phyloP scores from a whole-genome alignment of 2,329 filamentous ascomycete species.

The Ascochyta rabiei region DNA sequence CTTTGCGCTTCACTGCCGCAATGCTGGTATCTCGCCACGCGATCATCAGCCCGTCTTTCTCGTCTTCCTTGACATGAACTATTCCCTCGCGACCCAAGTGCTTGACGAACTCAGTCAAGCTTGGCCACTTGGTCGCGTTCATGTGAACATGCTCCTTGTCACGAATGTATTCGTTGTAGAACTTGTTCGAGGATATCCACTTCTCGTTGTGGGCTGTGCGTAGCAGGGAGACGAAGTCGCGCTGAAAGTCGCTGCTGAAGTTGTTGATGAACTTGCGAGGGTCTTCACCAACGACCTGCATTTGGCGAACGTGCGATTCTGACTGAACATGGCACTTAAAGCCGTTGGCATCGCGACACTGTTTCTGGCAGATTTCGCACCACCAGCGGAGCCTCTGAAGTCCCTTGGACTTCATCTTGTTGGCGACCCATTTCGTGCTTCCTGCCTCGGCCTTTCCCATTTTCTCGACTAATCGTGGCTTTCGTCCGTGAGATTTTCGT shows the following conservation, averaged over 20 bases:
- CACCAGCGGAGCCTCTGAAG: constrained; percentile 83
- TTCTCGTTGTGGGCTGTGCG: constrained; percentile 90
- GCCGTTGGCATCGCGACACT: constrained; percentile 82
- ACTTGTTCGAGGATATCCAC: constrained; percentile 83
- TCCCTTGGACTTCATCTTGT: constrained; percentile 77
- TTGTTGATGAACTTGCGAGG: constrained; percentile 82
- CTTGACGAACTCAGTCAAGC: constrained; percentile 88
- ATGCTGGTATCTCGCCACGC: constrained; percentile 92
- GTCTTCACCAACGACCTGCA: constrained; percentile 86
- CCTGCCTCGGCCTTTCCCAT: constrained; percentile 96
- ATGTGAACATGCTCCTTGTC: constrained; percentile 78
- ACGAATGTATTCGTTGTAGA: constrained; percentile 92
- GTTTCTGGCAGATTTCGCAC: constrained; percentile 78
- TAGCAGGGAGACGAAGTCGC: constrained; percentile 78
- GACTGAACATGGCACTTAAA: constrained; percentile 74
- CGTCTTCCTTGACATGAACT: constrained; percentile 83
- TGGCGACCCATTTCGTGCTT: constrained; percentile 86
- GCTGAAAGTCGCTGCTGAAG: constrained; percentile 80
- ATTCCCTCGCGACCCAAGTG: constrained; percentile 84
- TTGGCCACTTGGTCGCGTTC: constrained; percentile 90
- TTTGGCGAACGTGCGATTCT: constrained; percentile 87
- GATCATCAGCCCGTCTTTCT: constrained; percentile 83
- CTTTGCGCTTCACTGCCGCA: constrained; percentile 78
- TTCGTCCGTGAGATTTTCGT: not conserved
- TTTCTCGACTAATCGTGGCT: constrained; percentile 12